These are phyloP conservation scores for Cokeromyces recurvatus DNA, from an alignment of 371 early-diverging fungal species.

Conservation along the genomic window DNA sequence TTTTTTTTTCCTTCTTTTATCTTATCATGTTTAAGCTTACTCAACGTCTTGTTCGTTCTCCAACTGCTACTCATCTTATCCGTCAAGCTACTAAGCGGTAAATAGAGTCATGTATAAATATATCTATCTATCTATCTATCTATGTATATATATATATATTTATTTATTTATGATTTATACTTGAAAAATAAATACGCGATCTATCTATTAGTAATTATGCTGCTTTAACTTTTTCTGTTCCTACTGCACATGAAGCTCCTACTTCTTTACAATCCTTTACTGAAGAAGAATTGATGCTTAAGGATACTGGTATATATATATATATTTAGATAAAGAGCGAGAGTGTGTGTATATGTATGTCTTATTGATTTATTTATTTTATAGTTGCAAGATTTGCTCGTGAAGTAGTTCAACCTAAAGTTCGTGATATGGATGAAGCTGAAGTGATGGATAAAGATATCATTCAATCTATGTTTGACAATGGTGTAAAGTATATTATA, in stretches of 20 bases:
- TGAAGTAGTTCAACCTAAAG: constrained; percentile 80
- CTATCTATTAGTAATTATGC: constrained; percentile 15
- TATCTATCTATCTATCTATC: too few relatives aligned
- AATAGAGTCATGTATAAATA: too few relatives aligned
- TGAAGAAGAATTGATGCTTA: constrained; percentile 79
- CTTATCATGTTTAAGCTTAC: too few relatives aligned
- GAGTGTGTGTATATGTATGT: background rate
- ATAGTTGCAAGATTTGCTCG: constrained; percentile 85
- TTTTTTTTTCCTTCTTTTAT: too few relatives aligned
- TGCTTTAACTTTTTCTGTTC: constrained; percentile 30
- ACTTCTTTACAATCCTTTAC: constrained; percentile 43
- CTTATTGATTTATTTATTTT: background rate
- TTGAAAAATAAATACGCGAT: too few relatives aligned
- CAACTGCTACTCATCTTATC: too few relatives aligned
- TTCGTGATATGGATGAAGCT: constrained; percentile 90
- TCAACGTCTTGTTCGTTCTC: too few relatives aligned
- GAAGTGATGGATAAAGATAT: constrained; percentile 79
- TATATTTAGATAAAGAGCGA: background rate
- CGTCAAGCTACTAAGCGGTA: too few relatives aligned
- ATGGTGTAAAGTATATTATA: too few relatives aligned
- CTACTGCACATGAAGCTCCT: constrained; percentile 36
- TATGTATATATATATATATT: too few relatives aligned
- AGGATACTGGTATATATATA: constrained; percentile 53
- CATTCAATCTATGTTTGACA: constrained; percentile 84
- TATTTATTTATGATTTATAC: too few relatives aligned